Evolutionary conservation across 257 asterid genomes (phyloP).

Genomic region (Ocimum tenuiflorum): DNA sequence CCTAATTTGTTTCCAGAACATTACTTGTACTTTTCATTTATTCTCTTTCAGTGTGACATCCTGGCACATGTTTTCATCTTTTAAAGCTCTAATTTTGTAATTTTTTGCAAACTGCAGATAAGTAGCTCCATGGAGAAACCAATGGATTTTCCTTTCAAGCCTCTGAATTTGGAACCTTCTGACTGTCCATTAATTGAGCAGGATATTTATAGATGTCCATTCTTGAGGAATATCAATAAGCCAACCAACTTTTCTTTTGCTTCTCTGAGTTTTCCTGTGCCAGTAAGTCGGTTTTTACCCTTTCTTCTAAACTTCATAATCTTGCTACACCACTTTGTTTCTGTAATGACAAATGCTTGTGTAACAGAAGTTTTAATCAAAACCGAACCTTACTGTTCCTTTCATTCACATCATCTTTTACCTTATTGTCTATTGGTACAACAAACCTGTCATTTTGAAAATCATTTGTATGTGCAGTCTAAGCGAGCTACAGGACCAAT

Average conservation of each 20-base stretch:
- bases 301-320: background rate
- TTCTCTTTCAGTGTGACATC: background rate
- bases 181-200: slow-evolving; percentile 44
- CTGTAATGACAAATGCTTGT: background rate
- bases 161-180: slow-evolving; percentile 38
- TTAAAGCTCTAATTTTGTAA: slow-evolving; percentile 11
- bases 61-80: background rate
- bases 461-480: slow-evolving; percentile 28
- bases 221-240: slow-evolving; percentile 61
- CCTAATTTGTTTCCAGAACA: slow-evolving; percentile 5
- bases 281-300: slow-evolving; percentile 34
- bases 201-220: slow-evolving; percentile 60
- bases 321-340: background rate
- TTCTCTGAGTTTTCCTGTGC: slow-evolving; percentile 36
- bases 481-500: slow-evolving; percentile 62
- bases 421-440: background rate
- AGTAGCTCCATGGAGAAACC: slow-evolving; percentile 17
- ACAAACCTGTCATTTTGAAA: background rate
- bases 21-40: background rate
- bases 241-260: slow-evolving; percentile 70
- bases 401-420: background rate
- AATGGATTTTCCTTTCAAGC: slow-evolving; percentile 53
- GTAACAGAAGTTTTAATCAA: background rate
- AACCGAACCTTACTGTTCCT: background rate
- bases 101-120: slow-evolving; percentile 26